A percentile compares a stretch with the other conserved stretches of the same genome.
phyloP scores from a whole-genome alignment of 2,329 filamentous ascomycete species.

The Elsinoe perseae region DNA sequence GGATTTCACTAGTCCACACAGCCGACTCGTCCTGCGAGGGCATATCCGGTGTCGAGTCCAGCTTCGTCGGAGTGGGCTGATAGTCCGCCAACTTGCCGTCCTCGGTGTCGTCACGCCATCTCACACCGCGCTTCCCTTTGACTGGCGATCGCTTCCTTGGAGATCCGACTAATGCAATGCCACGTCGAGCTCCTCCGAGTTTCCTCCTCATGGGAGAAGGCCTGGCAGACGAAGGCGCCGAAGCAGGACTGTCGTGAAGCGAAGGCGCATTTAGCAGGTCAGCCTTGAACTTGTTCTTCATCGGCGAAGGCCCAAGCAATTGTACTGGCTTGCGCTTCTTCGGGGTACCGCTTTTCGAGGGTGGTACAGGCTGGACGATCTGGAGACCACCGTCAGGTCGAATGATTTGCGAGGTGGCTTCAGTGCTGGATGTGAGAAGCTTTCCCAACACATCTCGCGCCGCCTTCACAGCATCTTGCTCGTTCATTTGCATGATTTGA shows the following conservation, averaged over 20 bases:
- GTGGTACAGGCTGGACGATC: conserved; percentile 58
- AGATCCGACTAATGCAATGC: conserved; percentile 59
- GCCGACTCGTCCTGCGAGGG: background rate
- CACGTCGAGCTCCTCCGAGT: conserved; percentile 55
- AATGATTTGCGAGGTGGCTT: conserved; percentile 72
- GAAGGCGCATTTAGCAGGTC: conserved; percentile 29
- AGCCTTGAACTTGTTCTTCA: conserved; percentile 38
- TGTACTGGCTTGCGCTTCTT: conserved; percentile 55
- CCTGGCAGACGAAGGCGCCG: conserved; percentile 42
- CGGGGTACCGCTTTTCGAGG: conserved; percentile 64
- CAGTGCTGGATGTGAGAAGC: conserved; percentile 67
- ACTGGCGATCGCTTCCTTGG: conserved; percentile 64
- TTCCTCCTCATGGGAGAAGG: conserved; percentile 76
- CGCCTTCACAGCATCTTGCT: conserved; percentile 71
- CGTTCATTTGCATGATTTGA: conserved; percentile 72
- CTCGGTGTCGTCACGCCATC: conserved; percentile 88
- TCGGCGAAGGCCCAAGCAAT: conserved; percentile 41
- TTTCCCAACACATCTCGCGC: conserved; percentile 70
- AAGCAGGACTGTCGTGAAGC: conserved; percentile 29
- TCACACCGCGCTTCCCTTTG: conserved; percentile 63
- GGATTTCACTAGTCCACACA: conserved; percentile 10
- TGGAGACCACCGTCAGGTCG: conserved; percentile 72
- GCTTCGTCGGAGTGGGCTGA: conserved; percentile 76
- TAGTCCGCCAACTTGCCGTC: conserved; percentile 82
- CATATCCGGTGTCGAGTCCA: conserved; percentile 49